Evolutionary conservation across 805 yeast species (phyloP), one percentile per base, ranked within the genome.

Genomic region (Metschnikowia dekortorum): DNA sequence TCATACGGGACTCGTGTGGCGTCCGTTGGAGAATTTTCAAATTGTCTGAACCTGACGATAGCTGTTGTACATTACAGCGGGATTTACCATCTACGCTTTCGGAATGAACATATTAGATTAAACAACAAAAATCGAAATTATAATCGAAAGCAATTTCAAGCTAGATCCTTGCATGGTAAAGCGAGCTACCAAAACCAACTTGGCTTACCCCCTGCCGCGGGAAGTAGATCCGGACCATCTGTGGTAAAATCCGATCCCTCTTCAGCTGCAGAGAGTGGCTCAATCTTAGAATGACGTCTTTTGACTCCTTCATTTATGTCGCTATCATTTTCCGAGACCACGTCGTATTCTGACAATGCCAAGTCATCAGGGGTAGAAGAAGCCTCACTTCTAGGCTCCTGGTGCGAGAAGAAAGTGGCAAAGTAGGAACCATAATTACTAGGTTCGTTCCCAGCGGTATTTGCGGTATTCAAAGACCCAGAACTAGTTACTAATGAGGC

Each of bases 321-420:
- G 10, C 38, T 26, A 32, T 42, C 45, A 33, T 33, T 33, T n/a
- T 34, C 36, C 6, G 46, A 44, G 8, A 80, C 78, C 29, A 80
- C 62, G 50, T 78, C 82, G 62, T 71, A 79, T 34, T 74, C 83
- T 6, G 39, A 36, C 11, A 44, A 35, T 18, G 28, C 40, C 39
- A 36, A 44, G 29, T 34, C 46, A 5, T 44, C 46, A 16, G 22
- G 13, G 26, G 14, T 7, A 2, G 45, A 6, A 22, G 26, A 10
- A 22, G 30, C n/a, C 10, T 42, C 37, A 10, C 30, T 8, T n/a
- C 11, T 32, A 5, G 45, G 8, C 9, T 42, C 38, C 22, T n/a
- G 38, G 8, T 30, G 26, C 18, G 31, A 13, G 34, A 42, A 39
- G 26, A 18, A 39, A 6, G 26, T 14, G 26, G 43, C n/a, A 39